A percentile compares a stretch with the other conserved stretches of the same genome.
Evolutionary conservation across 345 rosid species (phyloP).

Genomic region (Lumnitzera racemosa): DNA sequence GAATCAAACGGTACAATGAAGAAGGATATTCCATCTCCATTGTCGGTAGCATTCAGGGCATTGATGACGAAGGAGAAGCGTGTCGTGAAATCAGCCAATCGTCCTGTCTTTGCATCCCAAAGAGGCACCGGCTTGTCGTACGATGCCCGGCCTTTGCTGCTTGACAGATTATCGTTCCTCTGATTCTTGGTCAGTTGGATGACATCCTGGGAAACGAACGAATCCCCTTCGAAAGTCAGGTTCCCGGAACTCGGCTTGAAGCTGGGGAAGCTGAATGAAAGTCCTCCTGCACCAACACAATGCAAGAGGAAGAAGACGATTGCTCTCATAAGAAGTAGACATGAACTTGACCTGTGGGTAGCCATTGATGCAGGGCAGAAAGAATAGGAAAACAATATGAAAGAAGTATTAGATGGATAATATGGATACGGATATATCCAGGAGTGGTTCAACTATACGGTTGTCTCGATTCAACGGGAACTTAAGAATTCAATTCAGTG

Average conservation of each 20-base stretch:
- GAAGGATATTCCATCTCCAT: slow-evolving; percentile 48
- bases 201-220: slow-evolving; percentile 14
- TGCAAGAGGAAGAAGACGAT: slow-evolving; percentile 3
- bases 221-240: slow-evolving; percentile 33
- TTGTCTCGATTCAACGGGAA: no score
- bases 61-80: slow-evolving; percentile 32
- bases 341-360: no score
- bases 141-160: slow-evolving; percentile 43
- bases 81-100: slow-evolving; percentile 40
- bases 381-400: no score
- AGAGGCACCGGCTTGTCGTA: slow-evolving; percentile 27
- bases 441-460: no score
- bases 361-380: no score
- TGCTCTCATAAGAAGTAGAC: neutral
- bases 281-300: slow-evolving; percentile 15
- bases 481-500: no score
- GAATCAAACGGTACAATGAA: slow-evolving; percentile 37
- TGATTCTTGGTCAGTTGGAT: slow-evolving; percentile 39
- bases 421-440: no score
- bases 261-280: slow-evolving; percentile 31
- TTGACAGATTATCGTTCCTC: slow-evolving; percentile 7
- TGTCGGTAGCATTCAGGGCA: neutral
- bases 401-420: no score
- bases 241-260: slow-evolving; percentile 21
- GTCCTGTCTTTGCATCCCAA: slow-evolving; percentile 34